phyloP scores from a whole-genome alignment of 148 eudicot genomes.

The Silene conica region DNA sequence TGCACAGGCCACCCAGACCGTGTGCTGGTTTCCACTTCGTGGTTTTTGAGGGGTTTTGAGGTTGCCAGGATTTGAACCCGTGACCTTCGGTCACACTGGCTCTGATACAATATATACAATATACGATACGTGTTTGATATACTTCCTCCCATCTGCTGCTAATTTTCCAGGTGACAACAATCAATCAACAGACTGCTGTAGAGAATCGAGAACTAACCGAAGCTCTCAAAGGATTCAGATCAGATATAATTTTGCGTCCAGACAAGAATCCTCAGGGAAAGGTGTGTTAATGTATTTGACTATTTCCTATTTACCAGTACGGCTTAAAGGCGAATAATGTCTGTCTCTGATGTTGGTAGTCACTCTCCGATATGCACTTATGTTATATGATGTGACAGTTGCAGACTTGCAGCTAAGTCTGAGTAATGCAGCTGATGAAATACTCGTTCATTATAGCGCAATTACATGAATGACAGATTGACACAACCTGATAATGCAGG shows the following conservation, averaged over 20 bases:
- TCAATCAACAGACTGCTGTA: slow-evolving; percentile 67
- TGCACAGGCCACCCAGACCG: too few relatives aligned
- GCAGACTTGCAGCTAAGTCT: not conserved
- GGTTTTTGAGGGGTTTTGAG: too few relatives aligned
- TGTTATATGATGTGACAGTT: too few relatives aligned
- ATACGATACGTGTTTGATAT: not conserved
- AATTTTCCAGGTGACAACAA: slow-evolving; percentile 54
- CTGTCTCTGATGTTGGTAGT: too few relatives aligned
- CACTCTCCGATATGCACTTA: not conserved
- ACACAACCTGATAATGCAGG: slow-evolving; percentile 37
- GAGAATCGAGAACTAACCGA: slow-evolving; percentile 54
- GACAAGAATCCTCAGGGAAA: slow-evolving; percentile 52
- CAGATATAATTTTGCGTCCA: slow-evolving; percentile 65
- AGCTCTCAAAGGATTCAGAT: slow-evolving; percentile 54
- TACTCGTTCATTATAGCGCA: too few relatives aligned
- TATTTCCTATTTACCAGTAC: too few relatives aligned
- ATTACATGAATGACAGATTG: too few relatives aligned
- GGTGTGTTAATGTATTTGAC: slow-evolving; percentile 47
- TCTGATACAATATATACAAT: too few relatives aligned
- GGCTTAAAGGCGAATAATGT: too few relatives aligned
- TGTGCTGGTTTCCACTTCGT: too few relatives aligned
- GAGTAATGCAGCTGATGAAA: not conserved
- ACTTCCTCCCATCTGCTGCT: not conserved
- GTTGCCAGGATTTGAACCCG: too few relatives aligned
- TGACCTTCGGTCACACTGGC: too few relatives aligned